Evolutionary conservation across 179 eudicot species (phyloP).

Genomic region (Drosera spatulata): DNA sequence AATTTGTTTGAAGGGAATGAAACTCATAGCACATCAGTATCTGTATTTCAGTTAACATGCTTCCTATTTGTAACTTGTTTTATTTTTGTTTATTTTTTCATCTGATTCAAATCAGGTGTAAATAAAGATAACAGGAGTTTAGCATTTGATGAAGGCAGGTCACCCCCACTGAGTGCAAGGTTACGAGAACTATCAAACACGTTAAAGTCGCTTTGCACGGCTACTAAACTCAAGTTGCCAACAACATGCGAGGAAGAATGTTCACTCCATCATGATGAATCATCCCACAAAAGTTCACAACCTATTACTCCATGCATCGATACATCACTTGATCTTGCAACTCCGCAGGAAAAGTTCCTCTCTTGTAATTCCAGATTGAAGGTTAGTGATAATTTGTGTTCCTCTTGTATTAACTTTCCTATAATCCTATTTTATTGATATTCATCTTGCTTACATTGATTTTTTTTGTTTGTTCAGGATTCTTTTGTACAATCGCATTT

Average conservation of each 20-base stretch:
- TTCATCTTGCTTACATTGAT: not conserved
- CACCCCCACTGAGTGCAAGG: slow-evolving; percentile 69
- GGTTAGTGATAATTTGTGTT: slow-evolving; percentile 23
- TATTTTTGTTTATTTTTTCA: not conserved
- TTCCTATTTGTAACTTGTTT: not conserved
- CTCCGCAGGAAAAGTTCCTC: slow-evolving; percentile 39
- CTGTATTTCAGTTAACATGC: too few species aligned
- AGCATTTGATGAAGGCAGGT: slow-evolving; percentile 13
- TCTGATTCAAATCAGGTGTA: slow-evolving; percentile 6
- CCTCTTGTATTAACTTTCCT: not conserved
- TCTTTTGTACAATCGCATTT: slow-evolving; percentile 25
- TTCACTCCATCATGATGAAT: slow-evolving; percentile 7
- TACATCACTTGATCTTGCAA: slow-evolving; percentile 9
- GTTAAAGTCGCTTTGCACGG: slow-evolving; percentile 40
- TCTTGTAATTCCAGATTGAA: slow-evolving; percentile 48
- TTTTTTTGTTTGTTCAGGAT: slow-evolving; percentile 25
- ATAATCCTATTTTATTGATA: not conserved
- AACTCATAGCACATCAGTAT: not conserved
- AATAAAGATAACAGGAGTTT: slow-evolving; percentile 35
- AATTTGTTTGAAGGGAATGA: slow-evolving; percentile 19
- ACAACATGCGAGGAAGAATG: slow-evolving; percentile 11
- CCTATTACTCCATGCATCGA: slow-evolving; percentile 51
- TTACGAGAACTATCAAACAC: slow-evolving; percentile 47
- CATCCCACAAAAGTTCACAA: slow-evolving; percentile 25
- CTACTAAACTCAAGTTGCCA: slow-evolving; percentile 43